phyloP scores from a whole-genome alignment of 2,329 filamentous ascomycete genomes.

The Fulvia fulva region DNA sequence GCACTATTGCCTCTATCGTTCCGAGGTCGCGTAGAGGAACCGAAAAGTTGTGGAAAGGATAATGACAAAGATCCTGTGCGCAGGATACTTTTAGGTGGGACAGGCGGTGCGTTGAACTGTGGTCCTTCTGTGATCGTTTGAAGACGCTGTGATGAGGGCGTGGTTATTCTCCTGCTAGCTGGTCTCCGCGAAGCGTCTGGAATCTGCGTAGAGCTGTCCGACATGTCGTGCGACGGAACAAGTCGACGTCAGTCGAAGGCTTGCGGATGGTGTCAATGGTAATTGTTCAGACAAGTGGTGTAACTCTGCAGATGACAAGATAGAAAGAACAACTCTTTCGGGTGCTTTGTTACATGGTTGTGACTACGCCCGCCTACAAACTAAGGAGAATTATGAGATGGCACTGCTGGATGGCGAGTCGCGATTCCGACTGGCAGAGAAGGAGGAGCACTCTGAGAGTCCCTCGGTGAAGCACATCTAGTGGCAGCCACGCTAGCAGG shows the following conservation, averaged over 20 bases:
- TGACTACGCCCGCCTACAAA: background rate
- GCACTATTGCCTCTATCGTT: conserved; percentile 10
- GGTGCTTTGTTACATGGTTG: background rate
- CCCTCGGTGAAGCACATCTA: background rate
- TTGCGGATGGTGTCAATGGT: background rate
- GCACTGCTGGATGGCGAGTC: background rate
- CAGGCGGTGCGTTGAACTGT: conserved; percentile 12
- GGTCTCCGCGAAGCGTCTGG: conserved; percentile 7
- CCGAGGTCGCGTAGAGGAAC: background rate
- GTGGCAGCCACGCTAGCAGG: background rate
- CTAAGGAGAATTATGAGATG: background rate
- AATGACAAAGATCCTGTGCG: conserved; percentile 11
- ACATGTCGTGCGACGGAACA: background rate
- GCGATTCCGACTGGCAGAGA: background rate
- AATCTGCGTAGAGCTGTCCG: background rate
- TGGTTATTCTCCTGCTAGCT: conserved; percentile 6
- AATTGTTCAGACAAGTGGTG: background rate
- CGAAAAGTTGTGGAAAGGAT: background rate
- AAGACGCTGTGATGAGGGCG: conserved; percentile 9
- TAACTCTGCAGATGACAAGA: background rate
- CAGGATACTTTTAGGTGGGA: conserved; percentile 20
- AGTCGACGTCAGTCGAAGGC: too few relatives aligned
- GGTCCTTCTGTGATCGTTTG: conserved; percentile 10
- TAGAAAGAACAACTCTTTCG: background rate
- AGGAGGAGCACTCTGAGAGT: background rate